Conservation (phyloP, 192 early-diverging fungal species). For the Coemansia sp. region DNA sequence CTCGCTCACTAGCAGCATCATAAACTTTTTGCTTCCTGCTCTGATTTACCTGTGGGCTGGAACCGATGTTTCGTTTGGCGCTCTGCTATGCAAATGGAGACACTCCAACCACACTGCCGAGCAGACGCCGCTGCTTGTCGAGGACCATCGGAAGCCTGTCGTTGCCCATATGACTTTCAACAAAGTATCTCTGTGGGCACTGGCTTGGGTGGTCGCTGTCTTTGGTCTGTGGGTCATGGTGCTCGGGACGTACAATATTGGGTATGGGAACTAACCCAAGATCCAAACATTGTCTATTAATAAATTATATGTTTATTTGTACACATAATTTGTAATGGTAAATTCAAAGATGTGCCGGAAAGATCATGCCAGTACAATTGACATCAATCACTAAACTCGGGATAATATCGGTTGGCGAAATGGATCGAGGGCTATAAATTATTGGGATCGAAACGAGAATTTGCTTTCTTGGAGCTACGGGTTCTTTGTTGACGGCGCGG, state of each 20-base stretch:
- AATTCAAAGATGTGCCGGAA: neutral
- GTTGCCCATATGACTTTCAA: neutral
- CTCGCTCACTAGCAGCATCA: constrained; percentile 26
- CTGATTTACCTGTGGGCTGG: constrained; percentile 41
- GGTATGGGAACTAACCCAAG: neutral
- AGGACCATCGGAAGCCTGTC: neutral
- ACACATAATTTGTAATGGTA: neutral
- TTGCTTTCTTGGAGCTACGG: neutral
- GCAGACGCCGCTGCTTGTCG: constrained; percentile 4
- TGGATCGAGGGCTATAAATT: neutral
- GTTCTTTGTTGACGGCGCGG: neutral
- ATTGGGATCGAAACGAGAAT: neutral
- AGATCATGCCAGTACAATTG: neutral
- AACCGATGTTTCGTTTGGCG: constrained; percentile 27
- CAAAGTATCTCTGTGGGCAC: constrained; percentile 21
- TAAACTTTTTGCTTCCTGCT: constrained; percentile 43
- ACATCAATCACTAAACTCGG: neutral
- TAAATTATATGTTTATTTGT: neutral
- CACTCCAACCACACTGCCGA: neutral
- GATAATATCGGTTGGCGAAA: neutral
- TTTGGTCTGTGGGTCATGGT: constrained; percentile 51
- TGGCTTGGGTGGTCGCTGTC: constrained; percentile 27
- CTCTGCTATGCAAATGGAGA: constrained; percentile 1
- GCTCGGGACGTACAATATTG: constrained; percentile 32
- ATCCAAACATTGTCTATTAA: neutral